These are phyloP conservation scores for Colletotrichum karsti DNA, from an alignment of 2,329 filamentous ascomycete species.

Conservation along the genomic window DNA sequence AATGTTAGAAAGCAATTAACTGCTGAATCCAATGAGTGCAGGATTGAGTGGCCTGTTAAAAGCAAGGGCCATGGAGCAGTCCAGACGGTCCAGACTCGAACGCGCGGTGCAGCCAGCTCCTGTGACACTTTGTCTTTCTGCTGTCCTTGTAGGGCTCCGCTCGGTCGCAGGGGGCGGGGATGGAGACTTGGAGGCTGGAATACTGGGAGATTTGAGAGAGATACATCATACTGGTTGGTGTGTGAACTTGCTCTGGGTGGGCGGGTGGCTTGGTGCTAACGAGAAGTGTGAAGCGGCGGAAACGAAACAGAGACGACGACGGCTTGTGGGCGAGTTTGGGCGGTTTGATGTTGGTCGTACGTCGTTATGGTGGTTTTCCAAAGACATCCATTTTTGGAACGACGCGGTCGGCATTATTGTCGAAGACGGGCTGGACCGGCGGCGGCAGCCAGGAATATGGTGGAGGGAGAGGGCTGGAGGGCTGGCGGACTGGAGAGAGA, in stretches of 20 bases:
- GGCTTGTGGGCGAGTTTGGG: slow-evolving; percentile 3
- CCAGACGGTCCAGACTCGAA: slow-evolving; percentile 20
- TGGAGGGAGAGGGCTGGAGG: background rate
- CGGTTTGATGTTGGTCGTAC: background rate
- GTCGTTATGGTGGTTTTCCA: background rate
- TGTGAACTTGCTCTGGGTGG: too few relatives aligned
- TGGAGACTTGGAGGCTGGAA: background rate
- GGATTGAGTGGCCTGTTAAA: slow-evolving; percentile 11
- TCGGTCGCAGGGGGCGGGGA: slow-evolving; percentile 17
- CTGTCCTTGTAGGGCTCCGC: slow-evolving; percentile 24
- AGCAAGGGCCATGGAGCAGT: slow-evolving; percentile 16
- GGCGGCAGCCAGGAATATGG: background rate
- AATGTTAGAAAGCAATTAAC: background rate
- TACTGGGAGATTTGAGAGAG: background rate
- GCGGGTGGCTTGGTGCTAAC: slow-evolving; percentile 3
- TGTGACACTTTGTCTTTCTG: slow-evolving; percentile 23
- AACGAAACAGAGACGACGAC: slow-evolving; percentile 23
- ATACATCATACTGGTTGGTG: too few relatives aligned
- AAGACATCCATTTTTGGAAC: background rate
- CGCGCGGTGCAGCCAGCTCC: slow-evolving; percentile 21
- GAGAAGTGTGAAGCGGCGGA: slow-evolving; percentile 5
- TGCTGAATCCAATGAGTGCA: background rate
- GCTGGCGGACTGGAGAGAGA: background rate
- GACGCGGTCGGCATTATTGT: slow-evolving; percentile 5
- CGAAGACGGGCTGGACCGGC: slow-evolving; percentile 16